Base-by-base conservation (phyloP, 2,329 filamentous ascomycete species). In the Gyromitra esculenta region DNA sequence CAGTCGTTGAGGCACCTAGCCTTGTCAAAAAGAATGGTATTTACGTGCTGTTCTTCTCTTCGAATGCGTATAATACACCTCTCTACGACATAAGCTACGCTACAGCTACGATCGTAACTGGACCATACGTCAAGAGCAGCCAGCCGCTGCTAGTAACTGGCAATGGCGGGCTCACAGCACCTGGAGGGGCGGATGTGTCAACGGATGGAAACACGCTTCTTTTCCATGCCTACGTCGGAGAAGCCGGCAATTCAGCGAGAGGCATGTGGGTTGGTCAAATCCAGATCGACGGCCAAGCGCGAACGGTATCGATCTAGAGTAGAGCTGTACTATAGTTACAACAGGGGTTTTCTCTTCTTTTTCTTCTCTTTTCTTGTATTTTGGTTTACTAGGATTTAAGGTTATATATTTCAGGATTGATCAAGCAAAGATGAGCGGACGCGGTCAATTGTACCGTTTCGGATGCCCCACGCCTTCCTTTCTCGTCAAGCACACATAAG, bases 1-100 rank as follows among this genome's bases (percentile, higher is more conserved):
- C 89, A 2, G 83, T 91, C 0, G 85, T 91, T 25, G 89, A 91
- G 82, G 90, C 89, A 15, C 90, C 90, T 0, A 85, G 85, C 71
- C 79, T 91, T 21, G 82, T 88, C 11, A 83, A 84, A 2, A 80
- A 79, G 0, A 84, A 85, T 18, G 87, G 86, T 2, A 83, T 84
- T 13, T 91, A 91, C 80, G 85, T 89, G 65, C 83, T 91, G 56
- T 90, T 91, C 81, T 91, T 87, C 82, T 89, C 87, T 80, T 87
- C 86, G 54, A 87, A 89, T 72, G 90, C 88, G 82, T 91, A 85
- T 82, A 85, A 85, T 0, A 85, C 86, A 35, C 82, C 85, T 1
- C 80, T 81, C 48, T 91, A 91, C 82, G 87, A 90, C 79, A 85
- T 89, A n/a, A 86, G 86, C 69, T 91, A 89, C 80, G 89, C 89